Evolutionary conservation across 164 flowering plant genomes (phyloP), one percentile per base, ranked within the genome.

Genomic region (Liriodendron chinense): DNA sequence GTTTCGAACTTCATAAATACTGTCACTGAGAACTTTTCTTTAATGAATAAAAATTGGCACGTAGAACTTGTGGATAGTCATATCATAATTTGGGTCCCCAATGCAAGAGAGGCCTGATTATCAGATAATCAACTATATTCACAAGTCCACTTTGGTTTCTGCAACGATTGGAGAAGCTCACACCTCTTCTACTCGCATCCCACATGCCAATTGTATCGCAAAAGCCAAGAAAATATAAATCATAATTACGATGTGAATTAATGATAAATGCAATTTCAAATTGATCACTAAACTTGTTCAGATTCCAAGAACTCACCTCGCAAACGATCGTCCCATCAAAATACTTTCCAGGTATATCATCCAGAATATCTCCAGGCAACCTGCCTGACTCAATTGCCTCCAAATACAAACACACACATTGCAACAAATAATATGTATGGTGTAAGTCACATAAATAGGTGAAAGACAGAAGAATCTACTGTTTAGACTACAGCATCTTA

Each of bases 331-430:
- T 76, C 34, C 99, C 99, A 70, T 92, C 79, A 69, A 87, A 73
- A 79, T 83, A 96, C 82, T 94, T 96, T 91, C 96, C 86, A 20
- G 97, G 93, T 72, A 96, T 86, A 76, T 90, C 96, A 86, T 92
- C 94, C 77, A 93, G 81, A 82, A 91, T 76, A 83, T 91, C 94
- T 66, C 92, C 93, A 71, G 99, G 99, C 79, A 96, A 81, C 61
- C 84, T 80, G 6, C 99, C 99, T 77, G 90, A 88, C 76, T 96
- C 99, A 79, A 96, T 92, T 78, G 99, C 98, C 99, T 96, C 9
- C 86, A 86, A 71, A 68, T 20, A 78, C 65, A 77, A 43, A 71
- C 43, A n/a, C 26, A n/a, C 7, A 34, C 12, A 48, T n/a, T 47
- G 61, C 28, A 62, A 61, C 25, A 43, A 47, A 72, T 10, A 6